These are phyloP conservation scores for Fusarium clavum DNA, from an alignment of 2,329 filamentous ascomycete species.

Conservation along the genomic window DNA sequence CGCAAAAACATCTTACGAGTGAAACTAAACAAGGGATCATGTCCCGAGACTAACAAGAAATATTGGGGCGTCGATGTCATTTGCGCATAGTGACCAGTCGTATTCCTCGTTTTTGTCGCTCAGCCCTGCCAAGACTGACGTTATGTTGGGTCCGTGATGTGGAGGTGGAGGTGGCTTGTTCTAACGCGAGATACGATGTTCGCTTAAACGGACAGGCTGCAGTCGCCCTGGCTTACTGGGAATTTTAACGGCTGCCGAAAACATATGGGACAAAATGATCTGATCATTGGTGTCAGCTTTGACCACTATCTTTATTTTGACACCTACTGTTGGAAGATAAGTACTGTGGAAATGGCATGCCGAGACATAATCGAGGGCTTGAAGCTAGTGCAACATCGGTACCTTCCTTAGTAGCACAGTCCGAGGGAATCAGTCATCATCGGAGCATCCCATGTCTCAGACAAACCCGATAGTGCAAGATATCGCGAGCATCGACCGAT, in stretches of 20 bases:
- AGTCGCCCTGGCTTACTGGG: background rate
- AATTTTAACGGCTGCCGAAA: background rate
- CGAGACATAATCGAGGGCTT: background rate
- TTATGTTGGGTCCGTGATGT: slow-evolving; percentile 1
- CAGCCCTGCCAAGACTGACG: slow-evolving; percentile 27
- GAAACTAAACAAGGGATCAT: slow-evolving; percentile 22
- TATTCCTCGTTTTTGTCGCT: slow-evolving; percentile 34
- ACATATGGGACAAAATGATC: too few relatives aligned
- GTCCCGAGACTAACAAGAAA: slow-evolving; percentile 29
- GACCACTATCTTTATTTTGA: background rate
- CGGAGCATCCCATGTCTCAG: background rate
- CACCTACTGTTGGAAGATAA: rapidly evolving
- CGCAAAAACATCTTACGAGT: background rate
- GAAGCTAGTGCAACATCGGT: rapidly evolving
- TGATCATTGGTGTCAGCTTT: too few relatives aligned
- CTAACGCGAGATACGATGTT: slow-evolving; percentile 17
- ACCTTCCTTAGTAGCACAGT: too few relatives aligned
- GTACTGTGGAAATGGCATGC: background rate
- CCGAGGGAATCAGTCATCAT: background rate
- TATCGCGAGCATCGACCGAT: background rate
- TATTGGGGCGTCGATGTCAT: slow-evolving; percentile 8
- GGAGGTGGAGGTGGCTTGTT: slow-evolving; percentile 19
- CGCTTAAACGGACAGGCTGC: background rate
- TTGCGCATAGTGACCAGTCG: slow-evolving; percentile 6
- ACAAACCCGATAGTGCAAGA: background rate